Evolutionary conservation across 768 basidiomycete species (phyloP).

Genomic region (Gelatoporia subvermispora): DNA sequence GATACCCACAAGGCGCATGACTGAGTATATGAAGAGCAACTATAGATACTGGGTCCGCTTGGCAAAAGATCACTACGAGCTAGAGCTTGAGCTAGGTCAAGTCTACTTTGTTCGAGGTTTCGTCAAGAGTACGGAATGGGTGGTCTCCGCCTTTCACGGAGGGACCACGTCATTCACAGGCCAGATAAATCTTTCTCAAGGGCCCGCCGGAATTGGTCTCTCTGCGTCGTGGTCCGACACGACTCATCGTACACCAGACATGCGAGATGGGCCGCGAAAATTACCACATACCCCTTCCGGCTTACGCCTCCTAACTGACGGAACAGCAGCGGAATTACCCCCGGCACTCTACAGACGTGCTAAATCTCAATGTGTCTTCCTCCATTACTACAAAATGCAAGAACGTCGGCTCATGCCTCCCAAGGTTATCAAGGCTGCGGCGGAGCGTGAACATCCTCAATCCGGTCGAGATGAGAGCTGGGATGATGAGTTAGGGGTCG

Average conservation of each 20-base stretch:
- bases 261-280: too few species aligned
- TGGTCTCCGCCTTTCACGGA: conserved; percentile 4
- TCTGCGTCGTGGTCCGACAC: too few species aligned
- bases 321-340: too few species aligned
- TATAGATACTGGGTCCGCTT: conserved; percentile 4
- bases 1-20: background rate
- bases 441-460: conserved; percentile 3
- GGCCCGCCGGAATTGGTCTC: too few species aligned
- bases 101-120: conserved; percentile 11
- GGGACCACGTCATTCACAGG: too few species aligned
- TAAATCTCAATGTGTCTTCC: conserved; percentile 11
- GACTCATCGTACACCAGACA: too few species aligned
- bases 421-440: conserved; percentile 3
- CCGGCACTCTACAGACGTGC: too few species aligned
- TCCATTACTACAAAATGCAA: conserved; percentile 10
- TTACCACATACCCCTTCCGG: too few species aligned
- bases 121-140: conserved; percentile 13
- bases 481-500: too few species aligned
- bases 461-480: too few species aligned
- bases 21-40: conserved; percentile 5
- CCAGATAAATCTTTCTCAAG: too few species aligned
- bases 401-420: background rate
- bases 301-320: too few species aligned
- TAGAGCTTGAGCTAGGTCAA: conserved; percentile 1
- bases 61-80: conserved; percentile 1